Conservation (phyloP, 1,139 yeast species). For the Spathaspora sp. region DNA sequence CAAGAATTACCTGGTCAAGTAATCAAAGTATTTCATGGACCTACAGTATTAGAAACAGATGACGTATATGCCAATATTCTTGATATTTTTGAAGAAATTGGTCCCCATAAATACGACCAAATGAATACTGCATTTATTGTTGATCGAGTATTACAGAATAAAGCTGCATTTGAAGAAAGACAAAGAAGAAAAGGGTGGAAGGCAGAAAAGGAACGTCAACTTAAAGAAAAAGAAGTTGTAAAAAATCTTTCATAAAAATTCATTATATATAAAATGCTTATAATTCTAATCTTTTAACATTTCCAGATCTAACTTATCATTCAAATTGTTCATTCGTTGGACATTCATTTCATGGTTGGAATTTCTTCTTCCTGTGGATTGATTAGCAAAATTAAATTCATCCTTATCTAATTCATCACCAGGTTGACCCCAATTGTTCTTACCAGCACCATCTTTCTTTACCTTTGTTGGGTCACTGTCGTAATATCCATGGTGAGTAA, state of each 20-base stretch:
- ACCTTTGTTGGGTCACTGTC: slow-evolving; percentile 72
- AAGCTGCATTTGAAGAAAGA: slow-evolving; percentile 72
- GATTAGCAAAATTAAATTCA: slow-evolving; percentile 23
- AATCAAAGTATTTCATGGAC: slow-evolving; percentile 61
- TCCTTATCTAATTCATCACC: slow-evolving; percentile 63
- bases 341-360: slow-evolving; percentile 40
- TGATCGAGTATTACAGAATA: slow-evolving; percentile 61
- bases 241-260: slow-evolving; percentile 1
- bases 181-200: slow-evolving; percentile 81
- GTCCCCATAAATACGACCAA: slow-evolving; percentile 55
- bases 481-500: slow-evolving; percentile 68
- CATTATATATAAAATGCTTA: slow-evolving; percentile 1
- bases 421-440: slow-evolving; percentile 70
- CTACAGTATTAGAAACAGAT: slow-evolving; percentile 40
- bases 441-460: slow-evolving; percentile 86
- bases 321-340: slow-evolving; percentile 24
- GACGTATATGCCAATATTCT: slow-evolving; percentile 42
- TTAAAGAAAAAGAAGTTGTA: slow-evolving; percentile 21
- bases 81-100: slow-evolving; percentile 46
- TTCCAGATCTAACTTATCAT: slow-evolving; percentile 23
- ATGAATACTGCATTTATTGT: slow-evolving; percentile 69
- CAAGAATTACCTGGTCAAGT: slow-evolving; percentile 38
- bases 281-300: slow-evolving; percentile 9
- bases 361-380: slow-evolving; percentile 35
- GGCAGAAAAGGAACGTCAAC: slow-evolving; percentile 36